phyloP scores from a whole-genome alignment of 2,329 filamentous ascomycete species.

The Fusarium cicatricum region DNA sequence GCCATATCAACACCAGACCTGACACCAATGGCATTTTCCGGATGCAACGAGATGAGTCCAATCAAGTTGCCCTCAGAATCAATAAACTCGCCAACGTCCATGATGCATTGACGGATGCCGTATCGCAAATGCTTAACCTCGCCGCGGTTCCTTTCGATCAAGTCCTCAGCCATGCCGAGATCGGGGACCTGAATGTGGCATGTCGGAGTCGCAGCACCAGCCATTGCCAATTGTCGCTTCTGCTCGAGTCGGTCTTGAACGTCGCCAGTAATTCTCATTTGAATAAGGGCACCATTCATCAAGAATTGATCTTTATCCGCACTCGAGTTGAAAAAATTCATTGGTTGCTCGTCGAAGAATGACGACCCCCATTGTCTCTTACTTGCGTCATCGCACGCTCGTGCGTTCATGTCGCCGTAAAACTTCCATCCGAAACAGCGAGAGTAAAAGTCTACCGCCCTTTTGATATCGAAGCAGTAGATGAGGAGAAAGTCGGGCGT shows the following conservation, averaged over 20 bases:
- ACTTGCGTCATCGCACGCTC: slow-evolving; percentile 13
- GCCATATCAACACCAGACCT: not conserved
- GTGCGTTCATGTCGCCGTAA: slow-evolving; percentile 33
- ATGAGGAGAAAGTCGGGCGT: slow-evolving; percentile 38
- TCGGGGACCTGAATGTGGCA: slow-evolving; percentile 39
- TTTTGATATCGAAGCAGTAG: slow-evolving; percentile 34
- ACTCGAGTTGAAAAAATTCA: slow-evolving; percentile 39
- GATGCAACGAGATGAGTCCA: slow-evolving; percentile 36
- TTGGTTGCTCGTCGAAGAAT: slow-evolving; percentile 33
- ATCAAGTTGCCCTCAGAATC: slow-evolving; percentile 40
- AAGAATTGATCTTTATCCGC: slow-evolving; percentile 7
- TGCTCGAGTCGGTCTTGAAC: slow-evolving; percentile 22
- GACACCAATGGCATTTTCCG: slow-evolving; percentile 29
- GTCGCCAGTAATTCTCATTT: slow-evolving; percentile 20
- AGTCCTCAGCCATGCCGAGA: slow-evolving; percentile 33
- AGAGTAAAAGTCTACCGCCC: slow-evolving; percentile 36
- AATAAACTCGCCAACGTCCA: slow-evolving; percentile 41
- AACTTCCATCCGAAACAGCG: slow-evolving; percentile 39
- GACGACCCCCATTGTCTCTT: slow-evolving; percentile 37
- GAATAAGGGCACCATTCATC: slow-evolving; percentile 35
- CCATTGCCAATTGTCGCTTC: slow-evolving; percentile 25
- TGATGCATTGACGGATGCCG: slow-evolving; percentile 36
- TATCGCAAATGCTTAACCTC: slow-evolving; percentile 36
- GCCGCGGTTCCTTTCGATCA: slow-evolving; percentile 32
- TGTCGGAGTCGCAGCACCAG: slow-evolving; percentile 21